Evolutionary conservation across 306 rosid species (phyloP), one percentile per base, ranked within the genome.

Genomic region (Trichosanthes truncata): DNA sequence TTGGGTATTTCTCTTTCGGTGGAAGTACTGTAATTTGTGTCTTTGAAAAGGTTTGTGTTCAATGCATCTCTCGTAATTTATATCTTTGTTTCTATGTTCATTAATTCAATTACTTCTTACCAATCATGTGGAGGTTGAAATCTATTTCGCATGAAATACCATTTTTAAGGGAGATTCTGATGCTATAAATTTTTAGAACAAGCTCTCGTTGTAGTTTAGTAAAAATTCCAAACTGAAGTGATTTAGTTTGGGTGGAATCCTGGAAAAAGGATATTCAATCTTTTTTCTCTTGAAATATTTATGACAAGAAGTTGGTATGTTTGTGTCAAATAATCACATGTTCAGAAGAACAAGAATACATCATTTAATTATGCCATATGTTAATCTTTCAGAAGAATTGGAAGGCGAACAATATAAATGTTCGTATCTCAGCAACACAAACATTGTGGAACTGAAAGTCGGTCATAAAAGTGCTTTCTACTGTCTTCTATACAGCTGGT

Each of bases 11-110:
- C 89, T 92, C 97, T 55, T 95, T 95, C 74, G 97, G 98, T 59
- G 98, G 98, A 85, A 95, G 98, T 89, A 95, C 98, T 18, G 97
- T 92, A 41, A 92, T 95, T 65, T 95, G 97, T 72, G 90, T 91
- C 78, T 92, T 95, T 14, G 92, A 89, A 85, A 90, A 91, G 98
- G 98, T 92, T 80, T 55, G 94, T 85, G 21, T 80, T 49, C 38
- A 33, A 12, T 53, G 23, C 31, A 7, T 31, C 46, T 66, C n/a
- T 82, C 21, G 21, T 46, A 46, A 35, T 48, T 21, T 35, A 35
- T 25, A 31, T 77, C 59, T 33, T 57, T 23, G 55, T 71, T 63
- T 35, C 33, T 41, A 49, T 26, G 1, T 56, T 68, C 43, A 52
- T 61, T 63, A 55, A 40, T 41, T 48, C 71, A 65, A 46, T 66